Evolutionary conservation across 2,329 filamentous ascomycete species (phyloP).

Genomic region (Colletotrichum lentis): DNA sequence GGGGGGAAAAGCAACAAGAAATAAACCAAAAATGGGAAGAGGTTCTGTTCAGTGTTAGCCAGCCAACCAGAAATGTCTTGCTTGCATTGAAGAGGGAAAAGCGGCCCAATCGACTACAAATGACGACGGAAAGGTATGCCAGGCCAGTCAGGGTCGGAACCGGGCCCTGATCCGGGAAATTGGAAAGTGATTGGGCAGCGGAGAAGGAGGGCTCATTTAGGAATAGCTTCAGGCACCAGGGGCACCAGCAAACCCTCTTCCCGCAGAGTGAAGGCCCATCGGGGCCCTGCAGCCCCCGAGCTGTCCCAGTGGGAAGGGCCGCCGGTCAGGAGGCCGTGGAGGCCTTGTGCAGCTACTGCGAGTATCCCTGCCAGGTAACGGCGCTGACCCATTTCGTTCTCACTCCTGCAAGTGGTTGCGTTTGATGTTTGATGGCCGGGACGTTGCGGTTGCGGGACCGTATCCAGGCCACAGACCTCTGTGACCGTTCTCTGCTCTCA

Average conservation of each 20-base stretch:
- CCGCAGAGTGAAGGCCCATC: slow-evolving; percentile 6
- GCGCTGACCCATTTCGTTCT: background rate
- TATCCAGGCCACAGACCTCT: background rate
- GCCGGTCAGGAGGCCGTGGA: slow-evolving; percentile 1
- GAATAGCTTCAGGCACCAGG: slow-evolving; percentile 35
- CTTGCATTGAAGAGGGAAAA: background rate
- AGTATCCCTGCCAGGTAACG: slow-evolving; percentile 1
- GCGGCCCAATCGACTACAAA: background rate
- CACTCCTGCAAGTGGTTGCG: slow-evolving; percentile 17
- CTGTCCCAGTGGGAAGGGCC: slow-evolving; percentile 24
- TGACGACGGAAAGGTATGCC: slow-evolving; percentile 18
- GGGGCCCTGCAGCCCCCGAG: background rate
- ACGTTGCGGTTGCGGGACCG: background rate
- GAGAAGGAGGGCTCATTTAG: slow-evolving; percentile 17
- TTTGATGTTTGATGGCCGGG: slow-evolving; percentile 1
- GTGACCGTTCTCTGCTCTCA: background rate
- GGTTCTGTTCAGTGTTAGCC: too few relatives aligned
- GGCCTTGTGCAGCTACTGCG: background rate
- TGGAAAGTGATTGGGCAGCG: slow-evolving; percentile 34
- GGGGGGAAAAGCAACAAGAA: slow-evolving; percentile 7
- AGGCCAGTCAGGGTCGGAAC: slow-evolving; percentile 29
- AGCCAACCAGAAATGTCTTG: background rate
- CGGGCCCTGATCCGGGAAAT: slow-evolving; percentile 29
- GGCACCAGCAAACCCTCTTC: slow-evolving; percentile 29
- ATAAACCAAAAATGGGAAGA: background rate